Evolutionary conservation across 495 filamentous ascomycete genomes (phyloP).

Genomic region (Hypoxylon lienhwacheense): DNA sequence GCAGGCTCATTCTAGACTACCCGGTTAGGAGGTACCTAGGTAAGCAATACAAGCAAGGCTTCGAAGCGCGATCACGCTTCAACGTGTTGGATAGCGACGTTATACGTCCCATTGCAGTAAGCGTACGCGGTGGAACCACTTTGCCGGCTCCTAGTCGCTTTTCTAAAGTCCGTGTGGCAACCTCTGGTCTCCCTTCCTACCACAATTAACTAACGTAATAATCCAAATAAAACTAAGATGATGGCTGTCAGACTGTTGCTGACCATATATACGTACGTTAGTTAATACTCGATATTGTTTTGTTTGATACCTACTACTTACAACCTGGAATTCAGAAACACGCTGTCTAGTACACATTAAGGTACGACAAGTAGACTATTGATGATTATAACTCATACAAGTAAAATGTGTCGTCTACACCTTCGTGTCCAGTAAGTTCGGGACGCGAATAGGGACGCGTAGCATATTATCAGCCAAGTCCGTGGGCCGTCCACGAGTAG

Average conservation of each 20-base stretch:
- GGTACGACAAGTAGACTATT: not conserved
- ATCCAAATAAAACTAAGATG: not conserved
- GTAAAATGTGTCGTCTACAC: slow-evolving; percentile 3
- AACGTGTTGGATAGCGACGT: slow-evolving; percentile 4
- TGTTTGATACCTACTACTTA: too few relatives aligned
- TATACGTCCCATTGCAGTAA: slow-evolving; percentile 2
- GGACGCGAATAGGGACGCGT: slow-evolving; percentile 8
- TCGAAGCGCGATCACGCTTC: not conserved
- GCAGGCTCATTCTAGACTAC: too few relatives aligned
- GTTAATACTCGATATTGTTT: not conserved
- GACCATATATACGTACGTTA: not conserved
- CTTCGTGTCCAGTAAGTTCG: not conserved
- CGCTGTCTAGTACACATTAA: too few relatives aligned
- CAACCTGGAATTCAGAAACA: too few relatives aligned
- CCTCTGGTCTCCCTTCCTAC: not conserved
- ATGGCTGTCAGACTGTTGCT: not conserved
- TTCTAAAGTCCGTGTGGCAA: not conserved
- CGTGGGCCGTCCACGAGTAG: too few relatives aligned
- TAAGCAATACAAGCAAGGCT: not conserved
- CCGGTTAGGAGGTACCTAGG: not conserved
- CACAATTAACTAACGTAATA: too few relatives aligned
- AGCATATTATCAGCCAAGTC: slow-evolving; percentile 1
- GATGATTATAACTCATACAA: not conserved
- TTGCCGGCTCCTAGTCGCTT: not conserved
- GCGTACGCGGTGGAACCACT: slow-evolving; percentile 4